Evolutionary conservation across 352 stramenopile genomes (phyloP), one percentile per base, ranked within the genome.

Genomic region (Phytophthora lateralis): DNA sequence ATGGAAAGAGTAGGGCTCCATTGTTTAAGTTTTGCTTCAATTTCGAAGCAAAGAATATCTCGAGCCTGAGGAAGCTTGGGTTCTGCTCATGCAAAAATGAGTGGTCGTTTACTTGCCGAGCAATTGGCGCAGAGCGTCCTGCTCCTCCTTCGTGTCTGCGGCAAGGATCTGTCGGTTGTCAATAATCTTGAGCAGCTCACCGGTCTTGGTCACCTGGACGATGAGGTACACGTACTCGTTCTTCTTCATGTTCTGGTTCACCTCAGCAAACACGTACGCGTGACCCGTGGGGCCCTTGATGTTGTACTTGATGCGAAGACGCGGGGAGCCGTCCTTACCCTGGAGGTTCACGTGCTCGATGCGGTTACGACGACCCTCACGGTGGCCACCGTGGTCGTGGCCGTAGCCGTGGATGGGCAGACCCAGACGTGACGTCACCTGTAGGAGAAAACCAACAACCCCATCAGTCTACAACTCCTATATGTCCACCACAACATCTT

Each of bases 211-310:
- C 69, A 98, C 86, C 73, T 98, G 93, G 37, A 98, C 89, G 68
- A 98, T 91, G 51, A 98, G 66, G 74, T 98, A 98, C 53, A 98
- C 95, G 65, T 96, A 98, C 72, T 98, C 95, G 47, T 92, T 92
- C 60, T 90, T 95, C 52, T 95, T 91, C 92, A 98, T 98, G 61
- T 88, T 76, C 48, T 90, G 76, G 50, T 91, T 95, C 32, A 97
- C 88, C 75, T 98, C 93, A 3, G 92, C 91, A 77, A 98, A 98
- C 54, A 96, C 93, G 63, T 84, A 89, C n/a, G 79, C 93, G 51
- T 94, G 79, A 45, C 84, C 88, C 35, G 91, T 93, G 5, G 85
- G 85, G 26, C 95, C 95, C 74, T 98, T 96, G 55, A 98, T 78
- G 71, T 98, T 98, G 79, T 97, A 98, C 71, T 97, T 93, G 51